Evolutionary conservation across 176 grass and related monocot species (phyloP).

Genomic region (Panicum miliaceum): DNA sequence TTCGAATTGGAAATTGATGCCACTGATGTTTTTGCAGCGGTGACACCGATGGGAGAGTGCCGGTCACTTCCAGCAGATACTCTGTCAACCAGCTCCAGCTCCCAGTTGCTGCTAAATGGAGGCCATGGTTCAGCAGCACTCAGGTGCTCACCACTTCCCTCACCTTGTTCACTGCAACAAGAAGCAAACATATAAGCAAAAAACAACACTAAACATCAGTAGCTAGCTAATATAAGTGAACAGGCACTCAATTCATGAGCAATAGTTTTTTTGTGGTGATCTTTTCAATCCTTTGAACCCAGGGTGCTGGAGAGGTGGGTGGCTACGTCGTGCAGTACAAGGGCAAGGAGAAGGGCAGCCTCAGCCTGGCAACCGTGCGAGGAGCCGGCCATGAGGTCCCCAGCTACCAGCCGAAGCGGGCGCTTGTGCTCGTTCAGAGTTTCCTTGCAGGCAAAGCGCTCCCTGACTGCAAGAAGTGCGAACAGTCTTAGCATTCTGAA

Average conservation of each 20-base stretch:
- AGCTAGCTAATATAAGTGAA: not conserved
- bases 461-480: conserved; percentile 44
- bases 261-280: not conserved
- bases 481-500: not conserved
- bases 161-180: not conserved
- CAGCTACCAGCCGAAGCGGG: conserved; percentile 70
- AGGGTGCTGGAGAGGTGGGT: conserved; percentile 70
- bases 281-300: conserved; percentile 27
- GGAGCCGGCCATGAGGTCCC: conserved; percentile 88
- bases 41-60: conserved; percentile 71
- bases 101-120: conserved; percentile 55
- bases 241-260: not conserved
- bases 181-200: not conserved
- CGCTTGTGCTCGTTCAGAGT: conserved; percentile 57
- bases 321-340: conserved; percentile 63
- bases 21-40: conserved; percentile 60
- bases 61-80: conserved; percentile 81
- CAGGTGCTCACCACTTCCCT: conserved; percentile 36
- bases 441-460: conserved; percentile 62
- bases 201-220: not conserved
- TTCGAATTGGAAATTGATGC: not conserved
- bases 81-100: conserved; percentile 79
- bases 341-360: conserved; percentile 72
- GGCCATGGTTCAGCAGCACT: conserved; percentile 62
- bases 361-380: conserved; percentile 81